Base-by-base conservation (phyloP, 495 filamentous ascomycete species). In the Aspergillus saccharolyticus region DNA sequence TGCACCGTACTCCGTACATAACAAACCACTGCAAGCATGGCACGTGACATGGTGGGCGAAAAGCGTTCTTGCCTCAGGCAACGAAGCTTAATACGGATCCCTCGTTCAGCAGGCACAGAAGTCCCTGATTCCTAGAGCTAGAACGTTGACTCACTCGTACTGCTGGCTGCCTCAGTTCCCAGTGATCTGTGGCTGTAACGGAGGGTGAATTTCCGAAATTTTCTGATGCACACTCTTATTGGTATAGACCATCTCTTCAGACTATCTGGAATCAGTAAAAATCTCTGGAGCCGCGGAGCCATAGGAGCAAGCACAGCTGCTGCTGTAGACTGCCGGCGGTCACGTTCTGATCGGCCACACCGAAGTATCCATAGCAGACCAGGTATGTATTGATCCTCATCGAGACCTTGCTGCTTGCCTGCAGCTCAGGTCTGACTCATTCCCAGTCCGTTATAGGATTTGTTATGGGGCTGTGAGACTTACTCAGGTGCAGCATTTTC, bases 171-270 rank as follows among this genome's bases (percentile, higher is more conserved):
- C 1, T 47, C 44, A 9, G 12, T 2, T 6, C 18, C n/a, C n/a
- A n/a, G n/a, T n/a, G n/a, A 47, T 20, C 9, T 47, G 22, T 47
- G 22, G 33, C 33, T 39, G 33, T 42, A 28, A 42, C 42, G 9
- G 21, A 46, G 18, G 43, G 53, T 17, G n/a, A 49, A 21, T 44
- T 12, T 33, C 24, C 6, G 19, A 22, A 6, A 19, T 28, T 53
- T 45, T 62, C 64, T 61, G 44, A 72, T 72, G 69, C 66, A 52
- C 25, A 51, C 53, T 15, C 28, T 47, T 17, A 42, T 33, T 44
- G 45, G 58, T 46, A 47, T 61, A 53, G 39, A 51, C 39, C 60
- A 58, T 46, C 43, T 44, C 18, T 57, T 56, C 28, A 71, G 55
- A 49, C 28, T 42, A 42, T 52, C 68, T 22, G 30, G 57, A 14